Evolutionary conservation across 1,139 yeast genomes (phyloP), one percentile per base, ranked within the genome.

Genomic region (Hansenula lynferdii): DNA sequence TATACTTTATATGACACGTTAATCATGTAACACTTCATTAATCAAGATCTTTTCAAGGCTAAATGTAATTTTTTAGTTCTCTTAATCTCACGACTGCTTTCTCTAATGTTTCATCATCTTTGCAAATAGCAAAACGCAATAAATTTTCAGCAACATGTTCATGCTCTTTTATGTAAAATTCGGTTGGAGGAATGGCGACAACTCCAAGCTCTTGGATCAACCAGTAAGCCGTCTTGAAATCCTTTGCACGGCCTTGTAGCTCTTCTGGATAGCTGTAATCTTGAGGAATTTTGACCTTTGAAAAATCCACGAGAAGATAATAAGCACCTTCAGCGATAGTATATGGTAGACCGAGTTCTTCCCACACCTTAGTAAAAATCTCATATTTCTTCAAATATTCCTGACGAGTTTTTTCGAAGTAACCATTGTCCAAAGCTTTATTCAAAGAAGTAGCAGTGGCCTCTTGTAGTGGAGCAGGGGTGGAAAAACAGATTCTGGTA

Each of bases 101-200:
- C 47, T 77, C 78, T 49, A 92, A 72, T 44, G 86, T 70, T 6
- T 67, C 69, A 57, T 92, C 95, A 53, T 85, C 96, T 65, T 92
- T 92, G 70, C 98, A 92, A 15, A 92, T 95, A 14, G 98, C 97
- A 61, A 92, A 90, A 58, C 98, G 78, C 45, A 92, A 69, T 58
- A 89, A 78, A 51, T 85, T 83, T 57, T 89, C 96, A 38, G 92
- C 89, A 15, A 81, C 77, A 42, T 76, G 71, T 24, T 85, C 90
- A 43, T 77, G 75, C 59, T 85, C 80, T 34, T 76, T 72, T 33
- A 77, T 74, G 56, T 86, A 79, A 57, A 92, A 92, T 61, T 90
- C 98, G 6, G 96, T 84, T 23, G 97, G 97, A 12, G 98, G 98
- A 49, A 92, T 90, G 6, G 95, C 85, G 19, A 92, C 97, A 33